Evolutionary conservation across 768 basidiomycete genomes (phyloP).

Genomic region (Boletus subparvulus): DNA sequence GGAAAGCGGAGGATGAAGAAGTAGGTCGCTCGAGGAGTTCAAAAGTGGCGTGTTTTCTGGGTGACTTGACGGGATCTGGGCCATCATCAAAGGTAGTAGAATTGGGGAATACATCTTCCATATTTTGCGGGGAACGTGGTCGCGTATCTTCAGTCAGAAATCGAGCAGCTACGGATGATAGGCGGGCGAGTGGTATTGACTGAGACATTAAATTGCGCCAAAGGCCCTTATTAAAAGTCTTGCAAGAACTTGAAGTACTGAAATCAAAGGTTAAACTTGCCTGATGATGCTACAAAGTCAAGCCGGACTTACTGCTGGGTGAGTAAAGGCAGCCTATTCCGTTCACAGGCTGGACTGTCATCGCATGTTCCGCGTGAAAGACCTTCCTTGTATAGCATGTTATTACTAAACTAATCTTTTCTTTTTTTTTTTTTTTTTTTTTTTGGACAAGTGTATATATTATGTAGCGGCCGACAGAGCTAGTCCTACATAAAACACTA

Average conservation of each 20-base stretch:
- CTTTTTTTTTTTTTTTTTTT: too few relatives aligned
- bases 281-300: too few relatives aligned
- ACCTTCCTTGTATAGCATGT: neutral
- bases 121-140: constrained; percentile 32
- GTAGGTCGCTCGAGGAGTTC: constrained; percentile 79
- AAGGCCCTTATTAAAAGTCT: neutral
- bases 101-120: constrained; percentile 41
- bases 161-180: constrained; percentile 28
- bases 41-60: constrained; percentile 66
- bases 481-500: too few relatives aligned
- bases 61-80: constrained; percentile 29
- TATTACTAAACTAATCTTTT: too few relatives aligned
- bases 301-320: neutral
- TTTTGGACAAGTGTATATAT: too few relatives aligned
- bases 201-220: constrained; percentile 24
- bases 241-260: neutral
- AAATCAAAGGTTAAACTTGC: neutral
- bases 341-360: too few relatives aligned
- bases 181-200: constrained; percentile 29
- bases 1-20: constrained; percentile 72
- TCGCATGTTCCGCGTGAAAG: neutral
- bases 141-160: constrained; percentile 47
- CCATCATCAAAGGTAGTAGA: constrained; percentile 35
- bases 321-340: neutral
- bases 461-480: too few relatives aligned